Conservation (phyloP, 495 filamentous ascomycete genomes). For the Penicilliopsis zonata region DNA sequence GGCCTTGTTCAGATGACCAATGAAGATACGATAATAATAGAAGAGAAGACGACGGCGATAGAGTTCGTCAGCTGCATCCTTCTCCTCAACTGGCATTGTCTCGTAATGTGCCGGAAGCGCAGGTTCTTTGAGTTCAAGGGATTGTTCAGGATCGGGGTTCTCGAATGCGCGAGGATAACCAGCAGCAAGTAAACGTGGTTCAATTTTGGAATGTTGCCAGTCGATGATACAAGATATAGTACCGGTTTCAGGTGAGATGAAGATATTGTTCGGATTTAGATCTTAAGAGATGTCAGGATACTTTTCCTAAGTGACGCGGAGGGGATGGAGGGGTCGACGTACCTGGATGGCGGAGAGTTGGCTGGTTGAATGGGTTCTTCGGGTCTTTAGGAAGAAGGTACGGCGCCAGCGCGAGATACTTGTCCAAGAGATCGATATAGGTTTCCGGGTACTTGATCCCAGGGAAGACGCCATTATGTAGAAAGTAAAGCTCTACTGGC, state of each 20-base stretch:
- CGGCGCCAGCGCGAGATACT: constrained; percentile 11
- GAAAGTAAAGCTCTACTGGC: constrained; percentile 10
- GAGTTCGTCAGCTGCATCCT: constrained; percentile 9
- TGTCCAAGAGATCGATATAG: constrained; percentile 9
- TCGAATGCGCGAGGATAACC: constrained; percentile 11
- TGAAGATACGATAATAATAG: too few relatives aligned
- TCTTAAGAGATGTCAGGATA: constrained; percentile 2
- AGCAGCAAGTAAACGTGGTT: constrained; percentile 10
- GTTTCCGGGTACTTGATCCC: constrained; percentile 7
- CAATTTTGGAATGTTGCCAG: constrained; percentile 14
- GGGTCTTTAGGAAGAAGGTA: constrained; percentile 8
- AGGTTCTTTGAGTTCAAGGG: constrained; percentile 6
- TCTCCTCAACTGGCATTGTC: constrained; percentile 5
- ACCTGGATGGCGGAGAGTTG: constrained; percentile 8
- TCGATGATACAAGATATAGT: constrained; percentile 15
- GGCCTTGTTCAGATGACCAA: too few relatives aligned
- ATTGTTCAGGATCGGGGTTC: constrained; percentile 9
- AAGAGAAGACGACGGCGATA: constrained; percentile 12
- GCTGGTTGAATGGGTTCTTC: neutral
- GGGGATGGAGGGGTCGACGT: neutral
- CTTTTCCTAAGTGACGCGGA: neutral
- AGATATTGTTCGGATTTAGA: constrained; percentile 13
- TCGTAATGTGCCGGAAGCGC: constrained; percentile 7
- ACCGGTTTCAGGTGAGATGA: constrained; percentile 11
- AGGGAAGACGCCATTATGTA: constrained; percentile 11